Evolutionary conservation across 139 green algal genomes (phyloP).

Genomic region (Tetradesmus lagerheimii): DNA sequence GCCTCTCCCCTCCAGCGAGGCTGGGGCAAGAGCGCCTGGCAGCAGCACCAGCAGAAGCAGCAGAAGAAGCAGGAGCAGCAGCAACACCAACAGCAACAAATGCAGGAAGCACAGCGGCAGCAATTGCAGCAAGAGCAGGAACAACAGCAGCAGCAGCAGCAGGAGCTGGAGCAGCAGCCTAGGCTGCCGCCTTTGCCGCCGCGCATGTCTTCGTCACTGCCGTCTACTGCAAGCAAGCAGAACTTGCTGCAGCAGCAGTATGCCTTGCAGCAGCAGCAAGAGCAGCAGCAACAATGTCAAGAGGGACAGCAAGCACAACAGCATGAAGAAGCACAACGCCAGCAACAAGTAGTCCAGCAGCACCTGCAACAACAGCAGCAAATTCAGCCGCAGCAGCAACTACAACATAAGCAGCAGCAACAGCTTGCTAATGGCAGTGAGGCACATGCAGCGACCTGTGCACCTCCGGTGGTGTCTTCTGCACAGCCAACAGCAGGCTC

Average conservation of each 20-base stretch:
- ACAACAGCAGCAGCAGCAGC: not conserved
- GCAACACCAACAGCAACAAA: not conserved
- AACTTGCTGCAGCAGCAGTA: not conserved
- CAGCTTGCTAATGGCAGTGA: not conserved
- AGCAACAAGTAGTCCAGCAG: not conserved
- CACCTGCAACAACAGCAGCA: not conserved
- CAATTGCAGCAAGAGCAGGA: not conserved
- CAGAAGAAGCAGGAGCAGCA: not conserved
- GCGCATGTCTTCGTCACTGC: not conserved
- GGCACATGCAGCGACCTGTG: not conserved
- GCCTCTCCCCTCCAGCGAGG: not conserved
- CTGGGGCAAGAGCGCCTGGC: constrained; percentile 10
- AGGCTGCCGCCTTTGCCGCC: not conserved
- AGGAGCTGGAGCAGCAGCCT: constrained; percentile 5
- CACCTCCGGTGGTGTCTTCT: not conserved
- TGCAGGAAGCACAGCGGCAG: not conserved
- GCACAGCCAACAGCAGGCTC: not conserved
- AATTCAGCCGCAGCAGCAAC: not conserved
- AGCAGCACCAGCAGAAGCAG: not conserved
- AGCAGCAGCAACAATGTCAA: not conserved
- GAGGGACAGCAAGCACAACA: not conserved
- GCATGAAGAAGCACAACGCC: not conserved
- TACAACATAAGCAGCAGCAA: not conserved
- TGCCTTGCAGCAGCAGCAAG: constrained; percentile 4
- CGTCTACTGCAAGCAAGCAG: not conserved